These are phyloP conservation scores for Claviceps sp. DNA, from an alignment of 2,329 filamentous ascomycete genomes.

Conservation along the genomic window DNA sequence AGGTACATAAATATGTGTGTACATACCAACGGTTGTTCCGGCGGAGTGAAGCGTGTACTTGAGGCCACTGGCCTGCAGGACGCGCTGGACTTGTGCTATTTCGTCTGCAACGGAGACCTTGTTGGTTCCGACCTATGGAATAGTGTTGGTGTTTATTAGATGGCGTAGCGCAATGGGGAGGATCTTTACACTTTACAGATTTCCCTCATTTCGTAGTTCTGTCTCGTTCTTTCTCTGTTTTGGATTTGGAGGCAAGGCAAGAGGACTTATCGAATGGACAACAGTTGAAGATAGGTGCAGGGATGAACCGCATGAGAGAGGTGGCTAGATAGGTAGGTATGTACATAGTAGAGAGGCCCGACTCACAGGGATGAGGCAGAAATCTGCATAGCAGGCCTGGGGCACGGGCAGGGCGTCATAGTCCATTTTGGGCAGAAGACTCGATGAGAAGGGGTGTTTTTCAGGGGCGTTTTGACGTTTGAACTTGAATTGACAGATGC, in stretches of 20 bases:
- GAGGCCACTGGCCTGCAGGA: constrained; percentile 69
- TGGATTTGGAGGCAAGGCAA: no score
- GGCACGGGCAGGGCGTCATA: constrained; percentile 49
- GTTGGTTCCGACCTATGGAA: constrained; percentile 60
- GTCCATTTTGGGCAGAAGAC: constrained; percentile 19
- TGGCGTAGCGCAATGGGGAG: not conserved
- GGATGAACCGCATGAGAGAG: no score
- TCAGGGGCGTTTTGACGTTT: no score
- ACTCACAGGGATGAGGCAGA: constrained; percentile 69
- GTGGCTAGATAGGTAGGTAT: no score
- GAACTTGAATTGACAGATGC: no score
- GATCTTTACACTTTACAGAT: not conserved
- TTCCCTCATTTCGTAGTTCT: no score
- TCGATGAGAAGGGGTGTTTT: not conserved
- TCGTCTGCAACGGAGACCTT: constrained; percentile 65
- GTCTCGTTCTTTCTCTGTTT: no score
- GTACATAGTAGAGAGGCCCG: no score
- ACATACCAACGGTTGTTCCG: constrained; percentile 74
- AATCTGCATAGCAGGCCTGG: constrained; percentile 68
- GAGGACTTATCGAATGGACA: no score
- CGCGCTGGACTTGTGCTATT: constrained; percentile 75
- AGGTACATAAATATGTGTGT: no score
- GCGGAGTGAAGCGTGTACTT: constrained; percentile 85
- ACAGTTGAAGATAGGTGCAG: no score
- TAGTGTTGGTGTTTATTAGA: not conserved